Evolutionary conservation across 2,329 filamentous ascomycete genomes (phyloP), one percentile per base, ranked within the genome.

Genomic region (Rasamsonia emersonii): DNA sequence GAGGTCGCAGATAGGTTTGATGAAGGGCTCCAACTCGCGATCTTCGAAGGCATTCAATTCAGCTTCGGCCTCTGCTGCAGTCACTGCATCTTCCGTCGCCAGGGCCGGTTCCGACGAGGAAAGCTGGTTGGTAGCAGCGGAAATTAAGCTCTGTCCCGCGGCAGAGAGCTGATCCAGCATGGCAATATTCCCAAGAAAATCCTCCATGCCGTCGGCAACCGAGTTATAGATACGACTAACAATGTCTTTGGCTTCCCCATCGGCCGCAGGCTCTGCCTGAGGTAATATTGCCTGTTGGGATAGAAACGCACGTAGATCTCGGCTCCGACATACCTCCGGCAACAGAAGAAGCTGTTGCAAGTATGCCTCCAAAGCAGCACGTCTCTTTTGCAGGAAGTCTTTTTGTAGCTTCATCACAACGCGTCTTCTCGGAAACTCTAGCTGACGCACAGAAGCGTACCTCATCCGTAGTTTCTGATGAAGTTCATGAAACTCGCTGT

Each of bases 1-100:
- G 38, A 98, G 79, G 57, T 98, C 91, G 59, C 88, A 95, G 40
- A 98, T 95, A 3, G 91, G 93, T 55, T 95, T 98, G 49, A 98
- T 91, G 50, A 98, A 96, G 1, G 91, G 91, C 52, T 93, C 86
- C 2, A 86, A 69, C 47, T 94, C 86, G 49, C 79, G 80, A 52
- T 84, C 80, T 59, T 96, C 89, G 49, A 93, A 96, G 0, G 89
- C 89, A 36, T 88, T 84, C 29, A 98, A 67, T 58, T 96, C 91
- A 0, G 89, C 89, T 59, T 96, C 88, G 0, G 88, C 91, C 62
- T 96, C 91, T 2, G 70, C 73, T 11, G 72, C 64, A 3, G 69
- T 68, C 15, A 64, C 59, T 6, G 64, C 62, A 36, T 72, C 64
- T 44, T 67, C 58, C 9, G 57, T 62, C 5, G 70, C 49, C 18